phyloP scores from a whole-genome alignment of 768 basidiomycete species.

The Boletus huronensis region DNA sequence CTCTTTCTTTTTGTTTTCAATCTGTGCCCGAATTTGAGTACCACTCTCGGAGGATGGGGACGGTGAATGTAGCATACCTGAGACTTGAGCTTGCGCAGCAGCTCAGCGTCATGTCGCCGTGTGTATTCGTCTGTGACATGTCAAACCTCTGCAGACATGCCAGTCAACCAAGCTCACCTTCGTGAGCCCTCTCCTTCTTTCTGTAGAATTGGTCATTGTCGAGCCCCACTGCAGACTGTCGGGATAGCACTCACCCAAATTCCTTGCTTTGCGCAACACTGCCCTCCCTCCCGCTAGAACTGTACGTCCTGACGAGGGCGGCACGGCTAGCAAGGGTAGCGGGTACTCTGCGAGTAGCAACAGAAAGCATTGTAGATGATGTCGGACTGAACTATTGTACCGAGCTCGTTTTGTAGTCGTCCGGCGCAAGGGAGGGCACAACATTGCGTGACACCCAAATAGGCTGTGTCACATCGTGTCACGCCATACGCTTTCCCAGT shows the following conservation, averaged over 20 bases:
- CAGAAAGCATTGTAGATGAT: conserved; percentile 22
- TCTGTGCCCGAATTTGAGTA: conserved; percentile 12
- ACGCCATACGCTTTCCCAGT: conserved; percentile 45
- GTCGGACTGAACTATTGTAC: neutral
- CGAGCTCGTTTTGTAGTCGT: neutral
- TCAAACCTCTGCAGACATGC: neutral
- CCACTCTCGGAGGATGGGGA: neutral
- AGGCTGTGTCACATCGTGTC: conserved; percentile 30
- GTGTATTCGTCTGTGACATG: conserved; percentile 55
- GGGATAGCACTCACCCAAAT: conserved; percentile 48
- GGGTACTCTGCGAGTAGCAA: conserved; percentile 39
- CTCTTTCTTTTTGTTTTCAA: conserved; percentile 31
- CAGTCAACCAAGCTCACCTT: conserved; percentile 38
- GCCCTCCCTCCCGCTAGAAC: conserved; percentile 47
- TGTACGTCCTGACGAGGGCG: conserved; percentile 32
- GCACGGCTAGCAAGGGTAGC: conserved; percentile 34
- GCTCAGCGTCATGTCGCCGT: conserved; percentile 53
- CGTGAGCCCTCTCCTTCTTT: conserved; percentile 71
- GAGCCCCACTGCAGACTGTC: neutral
- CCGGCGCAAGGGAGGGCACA: neutral
- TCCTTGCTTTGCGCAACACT: conserved; percentile 59
- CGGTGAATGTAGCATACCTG: conserved; percentile 38
- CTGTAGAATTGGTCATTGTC: conserved; percentile 34
- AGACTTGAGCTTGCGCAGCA: conserved; percentile 55
- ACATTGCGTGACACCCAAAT: conserved; percentile 22